Evolutionary conservation across 106 monocot species (phyloP), one percentile per base, ranked within the genome.

Genomic region (Alisma plantagoaquatica): DNA sequence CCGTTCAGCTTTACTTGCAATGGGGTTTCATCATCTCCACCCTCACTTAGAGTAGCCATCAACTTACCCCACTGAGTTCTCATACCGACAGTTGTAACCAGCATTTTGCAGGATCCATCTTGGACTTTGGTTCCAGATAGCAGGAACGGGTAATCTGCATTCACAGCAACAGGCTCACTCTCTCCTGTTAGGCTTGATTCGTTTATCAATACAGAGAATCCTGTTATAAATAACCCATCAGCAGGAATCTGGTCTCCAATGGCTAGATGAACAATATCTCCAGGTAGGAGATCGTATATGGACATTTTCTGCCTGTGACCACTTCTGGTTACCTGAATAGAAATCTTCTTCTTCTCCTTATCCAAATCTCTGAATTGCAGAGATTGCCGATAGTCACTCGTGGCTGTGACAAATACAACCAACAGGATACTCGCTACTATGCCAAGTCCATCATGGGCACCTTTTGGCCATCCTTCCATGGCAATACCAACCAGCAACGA

Each of bases 1-100:
- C 83, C 83, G 49, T 84, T 78, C 23, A 84, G 58, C 61, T 84
- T 84, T 8, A 84, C 83, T 53, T 84, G 83, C 54, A 84, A 75
- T 23, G 83, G 83, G 33, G 83, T 84, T 61, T 84, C 83, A 62
- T 84, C 83, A 47, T 84, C 78, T 6, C 83, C 83, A n/a, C 78
- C 78, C 69, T 79, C 78, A 22, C 67, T 84, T 8, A 84, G 64
- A 3, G 83, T 84, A 19, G 74, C 78, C 83, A 84, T 75, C 24
- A 84, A 64, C 59, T 79, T 79, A 6, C 83, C 83, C 83, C 83
- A 84, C 38, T 84, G 78, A 6, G 83, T 84, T 42, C 68, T 74
- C 83, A 84, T 84, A 31, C 83, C 83, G 53, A 84, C 83, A 24
- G 83, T 72, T 0, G 83, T 74, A 15, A 84, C 68, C 28, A 84